Evolutionary conservation across 495 filamentous ascomycete genomes (phyloP).

Genomic region (Penicillium goetzii): DNA sequence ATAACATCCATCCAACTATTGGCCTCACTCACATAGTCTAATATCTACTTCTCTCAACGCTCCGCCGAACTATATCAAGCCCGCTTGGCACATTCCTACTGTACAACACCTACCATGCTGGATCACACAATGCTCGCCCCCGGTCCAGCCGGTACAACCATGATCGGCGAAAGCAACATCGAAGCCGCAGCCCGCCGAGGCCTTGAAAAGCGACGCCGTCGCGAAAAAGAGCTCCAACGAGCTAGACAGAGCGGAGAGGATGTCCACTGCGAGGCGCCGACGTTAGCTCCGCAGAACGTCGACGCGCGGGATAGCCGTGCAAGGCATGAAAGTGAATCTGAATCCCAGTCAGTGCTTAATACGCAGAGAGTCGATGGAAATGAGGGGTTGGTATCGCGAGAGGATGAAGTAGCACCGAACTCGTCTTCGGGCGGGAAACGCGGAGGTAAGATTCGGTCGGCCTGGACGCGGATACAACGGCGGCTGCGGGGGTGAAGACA

Average conservation of each 20-base stretch:
- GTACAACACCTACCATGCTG: background rate
- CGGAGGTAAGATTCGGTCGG: background rate
- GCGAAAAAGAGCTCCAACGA: conserved; percentile 4
- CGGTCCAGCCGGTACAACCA: conserved; percentile 19
- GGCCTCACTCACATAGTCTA: too few relatives aligned
- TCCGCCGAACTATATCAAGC: background rate
- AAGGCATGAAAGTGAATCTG: background rate
- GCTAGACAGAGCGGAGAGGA: background rate
- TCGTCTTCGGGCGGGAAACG: background rate
- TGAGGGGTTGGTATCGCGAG: background rate
- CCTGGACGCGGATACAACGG: background rate
- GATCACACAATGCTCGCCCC: conserved; percentile 18
- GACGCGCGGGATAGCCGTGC: background rate
- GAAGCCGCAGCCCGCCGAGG: conserved; percentile 20
- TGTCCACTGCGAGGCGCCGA: background rate
- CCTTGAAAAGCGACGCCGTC: conserved; percentile 7
- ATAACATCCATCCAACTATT: background rate
- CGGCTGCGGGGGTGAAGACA: background rate
- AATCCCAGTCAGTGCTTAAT: background rate
- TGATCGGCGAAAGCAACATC: conserved; percentile 26
- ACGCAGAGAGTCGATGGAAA: background rate
- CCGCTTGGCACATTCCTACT: background rate
- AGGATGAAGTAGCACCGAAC: background rate
- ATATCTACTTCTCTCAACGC: background rate
- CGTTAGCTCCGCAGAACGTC: background rate